A percentile compares a stretch with the other conserved stretches of the same genome.
phyloP scores from a whole-genome alignment of 192 early-diverging fungal genomes.

The Rhizoclosmatium sp. region DNA sequence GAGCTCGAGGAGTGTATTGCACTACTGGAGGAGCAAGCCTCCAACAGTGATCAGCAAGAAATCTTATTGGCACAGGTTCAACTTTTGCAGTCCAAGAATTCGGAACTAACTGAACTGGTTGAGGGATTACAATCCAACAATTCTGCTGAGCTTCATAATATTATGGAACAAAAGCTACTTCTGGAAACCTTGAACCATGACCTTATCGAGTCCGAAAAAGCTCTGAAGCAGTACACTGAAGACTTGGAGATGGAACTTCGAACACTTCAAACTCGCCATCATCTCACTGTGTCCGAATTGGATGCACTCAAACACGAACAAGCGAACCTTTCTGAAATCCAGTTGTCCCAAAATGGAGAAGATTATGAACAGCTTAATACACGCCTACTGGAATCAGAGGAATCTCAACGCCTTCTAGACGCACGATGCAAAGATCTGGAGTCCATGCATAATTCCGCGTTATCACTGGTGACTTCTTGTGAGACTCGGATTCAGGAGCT shows the following conservation, averaged over 20 bases:
- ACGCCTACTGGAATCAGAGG: background rate
- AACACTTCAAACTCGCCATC: too few species aligned
- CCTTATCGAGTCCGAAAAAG: background rate
- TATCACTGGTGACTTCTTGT: background rate
- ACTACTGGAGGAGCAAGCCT: too few species aligned
- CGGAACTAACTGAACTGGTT: too few species aligned
- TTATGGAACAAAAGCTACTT: background rate
- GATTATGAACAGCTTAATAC: background rate
- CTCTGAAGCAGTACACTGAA: background rate
- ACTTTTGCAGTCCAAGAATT: too few species aligned
- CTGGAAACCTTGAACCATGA: background rate
- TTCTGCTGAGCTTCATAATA: background rate
- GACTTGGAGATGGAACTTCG: background rate
- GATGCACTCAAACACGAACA: background rate
- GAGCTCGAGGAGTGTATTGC: background rate
- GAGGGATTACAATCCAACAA: too few species aligned
- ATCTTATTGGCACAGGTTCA: too few species aligned
- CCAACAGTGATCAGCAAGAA: too few species aligned
- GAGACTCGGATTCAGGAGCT: background rate
- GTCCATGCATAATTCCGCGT: background rate
- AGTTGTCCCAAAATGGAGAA: background rate
- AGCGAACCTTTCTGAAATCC: too few species aligned
- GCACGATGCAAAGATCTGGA: constrained; percentile 15
- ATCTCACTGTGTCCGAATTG: background rate
- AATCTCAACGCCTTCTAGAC: background rate